These are phyloP conservation scores for Colletotrichum theobromicola DNA, from an alignment of 2,329 filamentous ascomycete genomes.

Conservation along the genomic window DNA sequence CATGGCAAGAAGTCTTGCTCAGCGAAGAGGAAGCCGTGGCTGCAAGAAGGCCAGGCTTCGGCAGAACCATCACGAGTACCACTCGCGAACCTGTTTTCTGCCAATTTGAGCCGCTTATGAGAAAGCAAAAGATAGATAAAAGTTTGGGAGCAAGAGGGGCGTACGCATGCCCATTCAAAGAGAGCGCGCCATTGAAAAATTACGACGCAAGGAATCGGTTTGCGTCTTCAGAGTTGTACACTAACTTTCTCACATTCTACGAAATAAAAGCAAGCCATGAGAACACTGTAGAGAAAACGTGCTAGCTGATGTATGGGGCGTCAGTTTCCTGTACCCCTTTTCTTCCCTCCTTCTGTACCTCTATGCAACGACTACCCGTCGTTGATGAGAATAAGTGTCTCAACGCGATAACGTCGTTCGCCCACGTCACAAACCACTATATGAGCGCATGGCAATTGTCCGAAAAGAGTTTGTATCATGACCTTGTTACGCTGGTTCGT, in stretches of 20 bases:
- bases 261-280: constrained; percentile 10
- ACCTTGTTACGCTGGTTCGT: constrained; percentile 10
- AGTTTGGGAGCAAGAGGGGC: constrained; percentile 7
- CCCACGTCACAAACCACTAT: not conserved
- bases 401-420: not conserved
- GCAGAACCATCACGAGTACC: not conserved
- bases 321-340: too few species aligned
- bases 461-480: constrained; percentile 35
- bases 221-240: constrained; percentile 6
- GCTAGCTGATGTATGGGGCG: too few species aligned
- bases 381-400: not conserved
- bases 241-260: constrained; percentile 1
- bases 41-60: not conserved
- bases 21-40: not conserved
- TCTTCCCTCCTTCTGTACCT: too few species aligned
- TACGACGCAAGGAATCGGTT: not conserved
- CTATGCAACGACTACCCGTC: too few species aligned
- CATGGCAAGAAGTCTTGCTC: not conserved
- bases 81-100: not conserved
- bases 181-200: not conserved
- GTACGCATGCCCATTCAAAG: not conserved
- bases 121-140: constrained; percentile 16
- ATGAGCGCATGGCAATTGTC: not conserved
- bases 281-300: not conserved
- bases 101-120: not conserved